Base-by-base conservation (phyloP, 257 asterid species). In the Rubia yunnanensis region DNA sequence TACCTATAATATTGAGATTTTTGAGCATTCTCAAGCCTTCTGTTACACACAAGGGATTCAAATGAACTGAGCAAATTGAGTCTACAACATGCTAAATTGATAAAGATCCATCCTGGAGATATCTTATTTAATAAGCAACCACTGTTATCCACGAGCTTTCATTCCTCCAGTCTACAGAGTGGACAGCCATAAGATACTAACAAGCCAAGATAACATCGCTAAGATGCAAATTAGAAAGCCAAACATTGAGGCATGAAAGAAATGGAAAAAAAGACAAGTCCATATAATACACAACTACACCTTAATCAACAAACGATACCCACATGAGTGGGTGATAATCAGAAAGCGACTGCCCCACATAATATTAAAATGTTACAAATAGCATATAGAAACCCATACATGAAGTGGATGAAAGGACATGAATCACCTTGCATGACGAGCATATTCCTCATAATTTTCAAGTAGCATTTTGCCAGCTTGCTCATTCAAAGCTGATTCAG, bases 381-480 rank as follows among this genome's bases (percentile, higher is more conserved):
- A 9, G 7, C 15, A 54, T 7, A 10, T 53, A 53, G 0, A 22
- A 52, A 9, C 23, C 28, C 57, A 52, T 53, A 23, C 18, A 53
- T 7, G 31, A 32, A 30, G 63, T 57, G 63, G 63, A 30, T 7
- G 15, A 31, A 18, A 30, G 26, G 41, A 52, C 10, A 50, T 50
- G 39, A 49, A 18, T 77, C 72, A 88, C 97, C 94, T 84, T 9
- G 96, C 99, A 77, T 83, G 90, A 76, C 85, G 83, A 36, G 96
- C 96, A 56, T 92, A 92, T 76, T 92, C 97, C 2, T 88, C 96
- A 27, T 92, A 92, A 74, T 92, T 67, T 70, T 89, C 97, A 28
- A 88, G 96, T 56, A 92, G 88, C 97, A 92, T 80, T 82, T 89
- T 92, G 77, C 96, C 99, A 44, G 97, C 99, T 76, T 87, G 94